These are phyloP conservation scores for Nitzschia sp. DNA, from an alignment of 108 stramenopile species.

Conservation along the genomic window DNA sequence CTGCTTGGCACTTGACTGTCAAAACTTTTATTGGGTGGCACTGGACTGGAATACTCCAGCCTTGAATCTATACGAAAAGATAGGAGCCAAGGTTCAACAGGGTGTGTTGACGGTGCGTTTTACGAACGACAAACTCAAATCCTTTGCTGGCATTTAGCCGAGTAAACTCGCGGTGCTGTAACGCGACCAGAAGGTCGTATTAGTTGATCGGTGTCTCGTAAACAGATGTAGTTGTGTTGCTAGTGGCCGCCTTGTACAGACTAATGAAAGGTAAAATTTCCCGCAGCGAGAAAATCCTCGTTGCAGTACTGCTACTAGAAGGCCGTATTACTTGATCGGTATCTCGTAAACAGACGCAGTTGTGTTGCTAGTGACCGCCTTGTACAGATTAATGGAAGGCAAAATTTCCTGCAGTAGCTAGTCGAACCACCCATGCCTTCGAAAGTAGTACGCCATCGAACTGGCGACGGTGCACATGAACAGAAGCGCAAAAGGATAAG, in stretches of 20 bases:
- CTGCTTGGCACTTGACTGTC: conserved; percentile 29
- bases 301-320: no score
- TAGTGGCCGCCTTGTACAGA: no score
- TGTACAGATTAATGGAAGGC: no score
- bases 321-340: no score
- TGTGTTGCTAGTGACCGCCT: no score
- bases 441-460: conserved; percentile 47
- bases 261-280: no score
- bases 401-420: neutral
- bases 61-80: conserved; percentile 48
- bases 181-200: no score
- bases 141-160: conserved; percentile 11
- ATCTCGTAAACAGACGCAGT: no score
- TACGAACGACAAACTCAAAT: conserved; percentile 15
- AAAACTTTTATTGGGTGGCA: conserved; percentile 54
- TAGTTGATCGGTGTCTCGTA: no score
- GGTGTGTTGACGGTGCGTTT: conserved; percentile 38
- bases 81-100: conserved; percentile 46
- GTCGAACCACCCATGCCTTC: conserved; percentile 38
- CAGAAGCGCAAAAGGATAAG: conserved; percentile 43
- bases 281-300: no score
- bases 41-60: conserved; percentile 69
- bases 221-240: no score
- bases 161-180: no score
- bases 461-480: conserved; percentile 45